Conservation (phyloP, 2,329 filamentous ascomycete genomes). For the Coniella vitis region DNA sequence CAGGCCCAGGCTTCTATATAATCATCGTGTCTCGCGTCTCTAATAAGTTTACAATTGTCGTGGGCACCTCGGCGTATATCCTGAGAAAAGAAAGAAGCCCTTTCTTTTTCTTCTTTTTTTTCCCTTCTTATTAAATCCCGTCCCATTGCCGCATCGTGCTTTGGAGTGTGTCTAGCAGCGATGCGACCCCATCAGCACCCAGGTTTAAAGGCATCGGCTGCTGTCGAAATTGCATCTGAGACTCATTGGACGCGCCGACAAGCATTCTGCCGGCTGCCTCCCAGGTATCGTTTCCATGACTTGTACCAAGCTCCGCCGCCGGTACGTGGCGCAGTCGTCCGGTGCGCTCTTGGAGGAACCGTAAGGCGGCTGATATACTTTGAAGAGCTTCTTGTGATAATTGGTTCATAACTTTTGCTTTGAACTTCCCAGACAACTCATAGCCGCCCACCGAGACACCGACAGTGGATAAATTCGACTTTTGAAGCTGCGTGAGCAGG, state of each 20-base stretch:
- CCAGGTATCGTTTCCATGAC: not conserved
- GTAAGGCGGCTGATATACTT: not conserved
- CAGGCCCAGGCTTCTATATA: too few species aligned
- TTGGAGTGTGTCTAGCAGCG: conserved; percentile 1
- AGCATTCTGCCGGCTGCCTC: not conserved
- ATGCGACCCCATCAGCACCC: not conserved
- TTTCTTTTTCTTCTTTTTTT: too few species aligned
- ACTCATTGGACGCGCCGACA: not conserved
- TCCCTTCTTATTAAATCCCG: too few species aligned
- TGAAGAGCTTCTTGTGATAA: not conserved
- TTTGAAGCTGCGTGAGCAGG: conserved; percentile 12
- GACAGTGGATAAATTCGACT: conserved; percentile 4
- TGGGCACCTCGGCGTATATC: too few species aligned
- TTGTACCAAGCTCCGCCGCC: not conserved
- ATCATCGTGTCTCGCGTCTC: too few species aligned
- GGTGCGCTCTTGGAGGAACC: not conserved
- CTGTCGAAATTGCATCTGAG: not conserved
- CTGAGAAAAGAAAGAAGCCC: too few species aligned
- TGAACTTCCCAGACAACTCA: conserved; percentile 7
- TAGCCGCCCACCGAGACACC: conserved; percentile 10
- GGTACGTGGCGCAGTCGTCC: not conserved
- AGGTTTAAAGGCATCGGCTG: not conserved
- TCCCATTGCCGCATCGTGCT: not conserved
- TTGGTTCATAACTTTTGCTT: conserved; percentile 8
- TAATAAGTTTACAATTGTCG: too few species aligned